Evolutionary conservation across 2,329 filamentous ascomycete species (phyloP).

Genomic region (Pyrenochaeta sp.): DNA sequence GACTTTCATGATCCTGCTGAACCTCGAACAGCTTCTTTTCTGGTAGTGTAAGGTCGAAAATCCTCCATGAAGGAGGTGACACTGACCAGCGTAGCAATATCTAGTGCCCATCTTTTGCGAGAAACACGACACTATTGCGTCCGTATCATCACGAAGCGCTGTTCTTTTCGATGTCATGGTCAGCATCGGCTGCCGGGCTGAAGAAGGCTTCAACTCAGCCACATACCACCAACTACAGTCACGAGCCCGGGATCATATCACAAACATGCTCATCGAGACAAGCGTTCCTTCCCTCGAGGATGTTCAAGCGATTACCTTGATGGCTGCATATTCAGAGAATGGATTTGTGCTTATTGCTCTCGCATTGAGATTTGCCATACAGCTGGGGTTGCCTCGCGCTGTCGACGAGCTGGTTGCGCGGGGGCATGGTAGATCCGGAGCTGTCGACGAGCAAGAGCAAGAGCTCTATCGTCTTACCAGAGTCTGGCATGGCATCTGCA

Average conservation of each 20-base stretch:
- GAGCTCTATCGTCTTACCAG: conserved; percentile 50
- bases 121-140: conserved; percentile 55
- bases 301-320: conserved; percentile 61
- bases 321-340: conserved; percentile 63
- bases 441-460: conserved; percentile 34
- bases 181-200: conserved; percentile 61
- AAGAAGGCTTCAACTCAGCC: conserved; percentile 52
- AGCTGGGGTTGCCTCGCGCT: conserved; percentile 53
- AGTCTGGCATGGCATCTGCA: conserved; percentile 63
- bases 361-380: conserved; percentile 61
- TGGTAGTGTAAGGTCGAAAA: conserved; percentile 31
- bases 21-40: conserved; percentile 37
- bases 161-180: conserved; percentile 63
- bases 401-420: conserved; percentile 54
- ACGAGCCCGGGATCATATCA: conserved; percentile 51
- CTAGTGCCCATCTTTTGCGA: conserved; percentile 61
- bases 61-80: neutral
- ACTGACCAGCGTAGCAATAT: conserved; percentile 49
- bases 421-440: conserved; percentile 5
- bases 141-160: conserved; percentile 57
- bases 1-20: conserved; percentile 4
- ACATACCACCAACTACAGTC: conserved; percentile 46
- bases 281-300: conserved; percentile 56
- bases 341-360: conserved; percentile 60
- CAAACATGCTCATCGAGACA: conserved; percentile 56